Percentiles rank a stretch among this genome's conserved stretches.
Evolutionary conservation across 192 early-diverging fungal species (phyloP).

Genomic region (Borealophlyctis nickersoniae): DNA sequence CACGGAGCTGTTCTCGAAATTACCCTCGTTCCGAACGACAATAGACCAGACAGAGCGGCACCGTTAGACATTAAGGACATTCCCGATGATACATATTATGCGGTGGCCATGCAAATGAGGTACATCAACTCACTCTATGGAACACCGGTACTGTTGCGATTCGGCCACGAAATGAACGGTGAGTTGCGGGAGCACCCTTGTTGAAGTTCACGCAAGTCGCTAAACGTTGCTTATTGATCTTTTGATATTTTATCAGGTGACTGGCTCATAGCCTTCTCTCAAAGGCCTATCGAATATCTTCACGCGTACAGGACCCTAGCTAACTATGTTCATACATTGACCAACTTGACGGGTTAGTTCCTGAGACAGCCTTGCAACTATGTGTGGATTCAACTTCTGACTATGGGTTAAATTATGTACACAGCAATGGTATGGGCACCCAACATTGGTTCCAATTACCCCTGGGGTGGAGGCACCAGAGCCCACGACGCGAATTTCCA

Average conservation of each 20-base stretch:
- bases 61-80: conserved; percentile 9
- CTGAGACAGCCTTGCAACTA: neutral
- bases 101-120: conserved; percentile 9
- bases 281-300: conserved; percentile 23
- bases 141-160: conserved; percentile 35
- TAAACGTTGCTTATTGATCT: neutral
- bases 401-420: neutral
- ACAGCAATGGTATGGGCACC: conserved; percentile 44
- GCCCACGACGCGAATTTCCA: conserved; percentile 12
- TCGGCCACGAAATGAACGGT: conserved; percentile 49
- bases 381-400: neutral
- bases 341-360: conserved; percentile 37
- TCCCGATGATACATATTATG: conserved; percentile 11
- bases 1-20: conserved; percentile 33
- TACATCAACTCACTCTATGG: conserved; percentile 32
- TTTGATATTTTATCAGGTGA: neutral
- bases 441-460: conserved; percentile 38
- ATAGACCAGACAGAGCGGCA: neutral
- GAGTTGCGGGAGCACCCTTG: neutral
- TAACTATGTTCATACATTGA: conserved; percentile 9
- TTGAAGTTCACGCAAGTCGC: too few species aligned
- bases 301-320: conserved; percentile 22
- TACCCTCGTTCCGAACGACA: conserved; percentile 14
- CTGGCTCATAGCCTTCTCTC: neutral
- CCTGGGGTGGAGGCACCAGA: conserved; percentile 13